Evolutionary conservation across 495 filamentous ascomycete genomes (phyloP).

Genomic region (Lophiostoma macrostomum): DNA sequence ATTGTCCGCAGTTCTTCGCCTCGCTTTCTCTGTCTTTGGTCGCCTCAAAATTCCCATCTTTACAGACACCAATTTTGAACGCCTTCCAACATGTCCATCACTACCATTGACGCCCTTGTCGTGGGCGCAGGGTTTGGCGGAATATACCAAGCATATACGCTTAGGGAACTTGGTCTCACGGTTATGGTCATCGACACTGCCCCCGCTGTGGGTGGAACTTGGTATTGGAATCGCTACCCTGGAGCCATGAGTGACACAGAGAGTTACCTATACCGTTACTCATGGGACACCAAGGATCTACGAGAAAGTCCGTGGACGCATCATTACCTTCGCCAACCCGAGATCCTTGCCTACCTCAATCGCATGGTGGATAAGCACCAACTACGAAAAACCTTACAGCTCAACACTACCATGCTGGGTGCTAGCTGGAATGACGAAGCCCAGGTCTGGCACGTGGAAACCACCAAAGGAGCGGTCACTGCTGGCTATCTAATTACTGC

Average conservation of each 20-base stretch:
- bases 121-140: too few relatives aligned
- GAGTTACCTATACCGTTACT: constrained; percentile 28
- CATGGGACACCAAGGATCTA: constrained; percentile 32
- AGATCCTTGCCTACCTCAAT: constrained; percentile 11
- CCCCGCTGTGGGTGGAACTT: constrained; percentile 12
- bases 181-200: constrained; percentile 4
- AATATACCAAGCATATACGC: too few relatives aligned
- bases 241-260: constrained; percentile 14
- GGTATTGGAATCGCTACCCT: constrained; percentile 22
- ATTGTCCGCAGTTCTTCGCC: too few relatives aligned
- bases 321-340: constrained; percentile 2
- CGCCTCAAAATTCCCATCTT: too few relatives aligned
- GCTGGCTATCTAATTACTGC: constrained; percentile 8
- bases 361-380: constrained; percentile 10
- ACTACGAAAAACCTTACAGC: constrained; percentile 6
- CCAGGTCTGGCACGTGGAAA: not conserved
- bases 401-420: constrained; percentile 3
- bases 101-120: too few relatives aligned
- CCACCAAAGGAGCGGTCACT: not conserved
- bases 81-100: too few relatives aligned
- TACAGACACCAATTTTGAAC: too few relatives aligned
- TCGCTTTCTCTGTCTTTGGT: too few relatives aligned
- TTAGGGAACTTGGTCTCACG: too few relatives aligned
- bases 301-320: constrained; percentile 13
- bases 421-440: constrained; percentile 2